These are phyloP conservation scores for Pseudocercospora macadamiae DNA, from an alignment of 2,329 filamentous ascomycete species.

Conservation along the genomic window DNA sequence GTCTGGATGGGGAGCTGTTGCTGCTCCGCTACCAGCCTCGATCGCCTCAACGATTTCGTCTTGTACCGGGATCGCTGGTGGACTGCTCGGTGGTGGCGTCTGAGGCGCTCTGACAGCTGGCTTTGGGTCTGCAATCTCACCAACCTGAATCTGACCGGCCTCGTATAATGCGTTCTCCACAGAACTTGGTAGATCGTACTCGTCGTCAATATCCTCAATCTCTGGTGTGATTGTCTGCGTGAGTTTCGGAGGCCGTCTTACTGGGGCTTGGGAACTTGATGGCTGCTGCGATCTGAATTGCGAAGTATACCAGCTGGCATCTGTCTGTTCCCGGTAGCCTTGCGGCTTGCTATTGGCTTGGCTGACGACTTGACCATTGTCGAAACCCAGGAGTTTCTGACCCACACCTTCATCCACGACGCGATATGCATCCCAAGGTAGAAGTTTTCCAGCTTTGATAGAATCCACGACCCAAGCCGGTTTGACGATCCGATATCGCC, in stretches of 20 bases:
- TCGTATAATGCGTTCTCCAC: constrained; percentile 37
- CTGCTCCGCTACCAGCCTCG: not conserved
- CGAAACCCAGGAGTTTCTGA: constrained; percentile 74
- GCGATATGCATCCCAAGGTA: constrained; percentile 85
- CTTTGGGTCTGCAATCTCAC: not conserved
- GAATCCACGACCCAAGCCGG: constrained; percentile 94
- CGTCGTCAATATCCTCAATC: constrained; percentile 36
- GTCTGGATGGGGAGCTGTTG: not conserved
- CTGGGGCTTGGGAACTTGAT: constrained; percentile 2
- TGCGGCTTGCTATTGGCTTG: constrained; percentile 63
- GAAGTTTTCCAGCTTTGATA: constrained; percentile 73
- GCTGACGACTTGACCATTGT: constrained; percentile 66
- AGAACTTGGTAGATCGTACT: constrained; percentile 37
- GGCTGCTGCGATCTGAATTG: constrained; percentile 55
- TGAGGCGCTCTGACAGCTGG: constrained; percentile 14
- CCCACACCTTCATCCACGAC: constrained; percentile 81
- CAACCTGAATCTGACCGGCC: not conserved
- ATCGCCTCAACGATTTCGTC: constrained; percentile 13
- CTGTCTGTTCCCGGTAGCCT: constrained; percentile 80
- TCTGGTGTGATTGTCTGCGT: constrained; percentile 39
- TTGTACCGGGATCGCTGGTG: constrained; percentile 3
- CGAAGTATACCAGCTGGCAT: constrained; percentile 78
- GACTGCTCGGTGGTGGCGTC: constrained; percentile 26
- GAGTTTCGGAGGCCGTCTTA: constrained; percentile 18
- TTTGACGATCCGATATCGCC: constrained; percentile 86